A percentile compares a stretch with the other conserved stretches of the same genome.
Conservation (phyloP, 1,139 yeast species). For the Protomyces lactucae-debilis region DNA sequence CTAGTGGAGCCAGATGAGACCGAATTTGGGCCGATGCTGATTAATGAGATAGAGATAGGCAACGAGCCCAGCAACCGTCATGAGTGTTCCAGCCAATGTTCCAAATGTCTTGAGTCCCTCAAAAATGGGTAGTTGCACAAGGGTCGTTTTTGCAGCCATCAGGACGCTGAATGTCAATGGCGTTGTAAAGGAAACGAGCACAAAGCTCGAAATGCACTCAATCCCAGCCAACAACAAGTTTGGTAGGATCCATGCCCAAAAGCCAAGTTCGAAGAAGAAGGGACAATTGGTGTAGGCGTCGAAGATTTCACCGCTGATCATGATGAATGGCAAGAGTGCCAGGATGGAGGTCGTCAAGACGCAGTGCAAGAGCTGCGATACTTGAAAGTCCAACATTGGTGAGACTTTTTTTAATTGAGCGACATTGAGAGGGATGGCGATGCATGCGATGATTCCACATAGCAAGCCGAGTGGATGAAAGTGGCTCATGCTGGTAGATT, state of each 20-base stretch:
- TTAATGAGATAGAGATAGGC: constrained; percentile 11
- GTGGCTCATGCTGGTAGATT: neutral
- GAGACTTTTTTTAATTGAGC: constrained; percentile 5
- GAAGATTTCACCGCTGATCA: constrained; percentile 14
- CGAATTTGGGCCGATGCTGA: constrained; percentile 6
- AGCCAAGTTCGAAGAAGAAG: constrained; percentile 20
- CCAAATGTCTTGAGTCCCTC: neutral
- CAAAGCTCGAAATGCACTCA: constrained; percentile 12
- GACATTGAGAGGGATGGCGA: constrained; percentile 12
- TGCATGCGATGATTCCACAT: constrained; percentile 6
- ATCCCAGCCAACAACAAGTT: constrained; percentile 4
- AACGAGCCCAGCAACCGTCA: neutral
- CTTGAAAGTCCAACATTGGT: neutral
- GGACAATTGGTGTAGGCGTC: constrained; percentile 14
- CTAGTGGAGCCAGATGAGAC: constrained; percentile 3
- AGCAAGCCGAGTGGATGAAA: constrained; percentile 6
- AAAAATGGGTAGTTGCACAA: constrained; percentile 7
- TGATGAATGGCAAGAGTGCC: neutral
- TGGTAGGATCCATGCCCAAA: constrained; percentile 14
- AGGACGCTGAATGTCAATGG: constrained; percentile 16
- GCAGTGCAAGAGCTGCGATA: constrained; percentile 11
- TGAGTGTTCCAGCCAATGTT: neutral
- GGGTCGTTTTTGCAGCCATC: constrained; percentile 11
- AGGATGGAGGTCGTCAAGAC: constrained; percentile 1
- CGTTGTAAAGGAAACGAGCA: constrained; percentile 7